Base-by-base conservation (phyloP, 2,329 filamentous ascomycete genomes). In the Gnomoniopsis smithogilvyi region DNA sequence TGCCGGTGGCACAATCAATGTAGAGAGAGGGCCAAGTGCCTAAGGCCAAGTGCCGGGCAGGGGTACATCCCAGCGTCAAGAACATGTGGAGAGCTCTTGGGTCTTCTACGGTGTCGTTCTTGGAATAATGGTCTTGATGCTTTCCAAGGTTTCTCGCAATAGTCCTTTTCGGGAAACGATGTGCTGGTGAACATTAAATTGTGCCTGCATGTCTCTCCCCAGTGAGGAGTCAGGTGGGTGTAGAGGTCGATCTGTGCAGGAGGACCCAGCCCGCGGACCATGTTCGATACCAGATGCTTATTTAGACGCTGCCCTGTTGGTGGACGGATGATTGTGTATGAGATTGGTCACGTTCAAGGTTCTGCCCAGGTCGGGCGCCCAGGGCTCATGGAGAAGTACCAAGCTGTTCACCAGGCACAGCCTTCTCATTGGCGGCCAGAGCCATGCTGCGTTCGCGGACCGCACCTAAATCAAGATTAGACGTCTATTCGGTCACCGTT, bases 331-430 rank as follows among this genome's bases (percentile, higher is more conserved):
- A 41, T 41, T 15, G 4, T 41, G 38, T 3, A 41, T 6, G 3
- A 6, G 3, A 41, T 41, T 15, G 38, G 14, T 41, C 14, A 41
- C 38, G 38, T n/a, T 6, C 38, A 41, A 6, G 14, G 3, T 45
- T n/a, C n/a, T 19, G 8, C 41, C 41, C 2, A 4, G n/a, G 41
- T 45, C 41, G 6, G 17, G 7, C 17, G 15, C 41, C n/a, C n/a
- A 17, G 2, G 19, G 14, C 3, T n/a, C 19, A 19, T 3, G 19
- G 4, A 10, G 17, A 19, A 19, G 3, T 45, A 10, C 41, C 26
- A 4, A 30, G 26, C 26, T 30, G n/a, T 43, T 12, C 21, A 51
- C 12, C 49, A 58, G 55, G 55, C 41, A 58, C 55, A 24, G 49
- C 19, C 30, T 36, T 33, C 17, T 24, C 30, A 58, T 58, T 58